Percentiles rank a stretch among this genome's conserved stretches.
phyloP scores from a whole-genome alignment of 352 stramenopile genomes.

The Pythium volutum region DNA sequence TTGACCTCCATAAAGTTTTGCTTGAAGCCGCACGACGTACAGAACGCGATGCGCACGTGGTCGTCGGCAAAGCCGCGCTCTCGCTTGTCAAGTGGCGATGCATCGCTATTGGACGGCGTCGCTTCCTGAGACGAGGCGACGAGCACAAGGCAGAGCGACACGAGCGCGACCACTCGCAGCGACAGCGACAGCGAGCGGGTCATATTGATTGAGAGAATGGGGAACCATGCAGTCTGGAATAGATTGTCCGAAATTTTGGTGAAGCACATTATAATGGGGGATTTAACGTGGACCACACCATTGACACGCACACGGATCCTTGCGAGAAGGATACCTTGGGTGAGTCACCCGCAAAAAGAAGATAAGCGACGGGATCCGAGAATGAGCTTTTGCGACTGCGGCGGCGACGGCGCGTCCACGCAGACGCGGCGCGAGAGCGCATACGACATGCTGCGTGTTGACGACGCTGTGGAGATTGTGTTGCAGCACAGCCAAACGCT shows the following conservation, averaged over 20 bases:
- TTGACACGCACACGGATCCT: too few species aligned
- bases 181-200: conserved; percentile 26
- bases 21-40: conserved; percentile 74
- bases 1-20: conserved; percentile 78
- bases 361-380: not conserved
- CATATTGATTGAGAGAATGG: not conserved
- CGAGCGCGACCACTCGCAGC: conserved; percentile 29
- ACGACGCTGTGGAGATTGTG: conserved; percentile 51
- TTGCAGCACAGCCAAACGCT: conserved; percentile 44
- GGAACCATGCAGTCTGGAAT: not conserved
- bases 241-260: not conserved
- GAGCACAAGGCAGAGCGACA: conserved; percentile 29
- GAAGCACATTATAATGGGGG: conserved; percentile 13
- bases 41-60: conserved; percentile 61
- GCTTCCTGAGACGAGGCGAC: conserved; percentile 19
- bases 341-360: not conserved
- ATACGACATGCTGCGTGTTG: conserved; percentile 74
- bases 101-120: not conserved
- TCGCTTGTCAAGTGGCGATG: not conserved
- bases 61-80: conserved; percentile 48
- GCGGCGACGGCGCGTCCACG: conserved; percentile 42
- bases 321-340: too few species aligned
- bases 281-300: conserved; percentile 10
- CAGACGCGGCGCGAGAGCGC: conserved; percentile 54
- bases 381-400: conserved; percentile 49